phyloP scores from a whole-genome alignment of 108 stramenopile species.

The Skeletonema costatum region DNA sequence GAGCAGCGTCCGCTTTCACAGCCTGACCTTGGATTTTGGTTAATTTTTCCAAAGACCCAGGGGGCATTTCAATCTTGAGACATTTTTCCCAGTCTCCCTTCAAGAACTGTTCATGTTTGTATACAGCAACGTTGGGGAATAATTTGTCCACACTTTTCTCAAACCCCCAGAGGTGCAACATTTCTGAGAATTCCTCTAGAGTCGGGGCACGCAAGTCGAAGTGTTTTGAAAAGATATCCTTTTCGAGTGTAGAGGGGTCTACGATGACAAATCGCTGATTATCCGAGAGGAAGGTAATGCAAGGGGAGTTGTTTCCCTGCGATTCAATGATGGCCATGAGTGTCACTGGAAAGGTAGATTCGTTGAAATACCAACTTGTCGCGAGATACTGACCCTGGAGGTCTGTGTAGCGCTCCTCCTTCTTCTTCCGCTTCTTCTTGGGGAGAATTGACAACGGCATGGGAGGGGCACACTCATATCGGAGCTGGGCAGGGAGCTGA shows the following conservation, averaged over 20 bases:
- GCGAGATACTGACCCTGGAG: not conserved
- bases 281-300: conserved; percentile 4
- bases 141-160: conserved; percentile 10
- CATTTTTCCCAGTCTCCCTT: conserved; percentile 58
- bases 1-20: not conserved
- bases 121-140: conserved; percentile 60
- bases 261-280: not conserved
- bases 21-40: not conserved
- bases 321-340: conserved; percentile 3
- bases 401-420: not conserved
- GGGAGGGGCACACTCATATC: not conserved
- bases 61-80: conserved; percentile 31
- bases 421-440: conserved; percentile 1
- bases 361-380: conserved; percentile 1
- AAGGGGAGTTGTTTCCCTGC: not conserved
- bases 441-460: not conserved
- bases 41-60: not conserved
- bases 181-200: not conserved
- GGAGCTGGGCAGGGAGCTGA: not conserved
- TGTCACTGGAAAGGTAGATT: not conserved
- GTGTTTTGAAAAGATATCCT: not conserved
- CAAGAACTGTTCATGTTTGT: conserved; percentile 63
- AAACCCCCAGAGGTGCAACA: conserved; percentile 21
- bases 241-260: not conserved
- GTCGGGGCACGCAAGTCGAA: not conserved